Base-by-base conservation (phyloP, 2,329 filamentous ascomycete genomes). In the Purpureocillium lavendulum region DNA sequence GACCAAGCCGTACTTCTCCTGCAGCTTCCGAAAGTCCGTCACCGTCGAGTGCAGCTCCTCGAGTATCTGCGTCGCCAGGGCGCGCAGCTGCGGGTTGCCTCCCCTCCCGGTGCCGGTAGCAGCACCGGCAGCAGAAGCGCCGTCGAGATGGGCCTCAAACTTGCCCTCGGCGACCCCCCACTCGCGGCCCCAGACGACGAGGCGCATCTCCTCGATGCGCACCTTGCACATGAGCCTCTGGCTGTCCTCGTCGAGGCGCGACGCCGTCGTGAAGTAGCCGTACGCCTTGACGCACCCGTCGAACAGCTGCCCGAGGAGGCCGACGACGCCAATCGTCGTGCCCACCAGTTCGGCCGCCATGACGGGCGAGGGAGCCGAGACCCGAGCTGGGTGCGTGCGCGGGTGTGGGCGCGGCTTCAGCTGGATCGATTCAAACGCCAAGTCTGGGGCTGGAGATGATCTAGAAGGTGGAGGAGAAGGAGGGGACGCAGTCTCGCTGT, bases 181-280 rank as follows among this genome's bases (percentile, higher is more conserved):
- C 45, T 69, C 63, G 26, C 67, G 52, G 14, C 67, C 67, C 67
- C 67, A 70, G 41, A 69, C 64, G 24, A 65, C 50, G 29, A 70
- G 57, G 4, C 67, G 59, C 64, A 67, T 69, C 59, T 70, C 67
- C 53, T 70, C 67, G 48, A 70, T 70, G 37, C 65, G 62, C 40
- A 70, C 63, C 48, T 70, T 70, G 55, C 66, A 69, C 33, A 67
- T 52, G 26, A 70, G 53, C 30, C 62, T 59, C 49, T 67, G 62
- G 42, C 57, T 59, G 49, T 70, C 65, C 16, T 51, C 50, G 41
- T 67, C 65, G n/a, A 69, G 52, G 35, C 66, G 59, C 31, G 55
- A 49, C 2, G 67, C 66, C 13, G 58, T 52, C 13, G 62, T 62
- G 51, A 70, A 70, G 56, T 65, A 61, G 21, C 57, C 52, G 47